phyloP scores from a whole-genome alignment of 2,329 filamentous ascomycete genomes.

The Colletotrichum shisoi region DNA sequence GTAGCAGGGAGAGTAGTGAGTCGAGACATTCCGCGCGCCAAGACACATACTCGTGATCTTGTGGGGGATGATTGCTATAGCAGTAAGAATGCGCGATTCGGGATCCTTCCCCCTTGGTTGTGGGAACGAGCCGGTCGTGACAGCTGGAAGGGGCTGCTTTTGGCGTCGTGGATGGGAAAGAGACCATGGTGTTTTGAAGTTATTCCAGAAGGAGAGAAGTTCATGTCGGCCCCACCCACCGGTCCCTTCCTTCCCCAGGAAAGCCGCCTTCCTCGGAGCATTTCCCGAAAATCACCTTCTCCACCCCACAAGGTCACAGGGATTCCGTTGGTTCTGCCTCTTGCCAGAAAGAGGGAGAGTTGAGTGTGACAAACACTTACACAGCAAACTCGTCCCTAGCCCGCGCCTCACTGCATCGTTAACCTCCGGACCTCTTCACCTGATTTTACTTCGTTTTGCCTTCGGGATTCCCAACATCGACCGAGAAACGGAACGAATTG shows the following conservation, averaged over 20 bases:
- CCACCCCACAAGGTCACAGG: constrained; percentile 8
- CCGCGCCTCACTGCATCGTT: constrained; percentile 10
- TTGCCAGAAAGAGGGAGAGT: background rate
- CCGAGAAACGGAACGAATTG: background rate
- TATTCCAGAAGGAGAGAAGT: constrained; percentile 35
- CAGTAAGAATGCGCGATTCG: background rate
- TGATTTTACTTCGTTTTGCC: background rate
- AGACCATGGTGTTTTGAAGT: constrained; percentile 32
- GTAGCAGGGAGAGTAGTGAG: background rate
- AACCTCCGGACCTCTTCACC: constrained; percentile 1
- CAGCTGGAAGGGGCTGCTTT: constrained; percentile 3
- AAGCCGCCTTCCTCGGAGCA: constrained; percentile 19
- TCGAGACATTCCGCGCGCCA: background rate
- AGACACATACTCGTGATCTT: background rate
- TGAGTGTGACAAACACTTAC: background rate
- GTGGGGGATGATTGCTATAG: background rate
- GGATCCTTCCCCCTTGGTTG: background rate
- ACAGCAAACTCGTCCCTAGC: background rate
- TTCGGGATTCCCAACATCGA: background rate
- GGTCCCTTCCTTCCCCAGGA: constrained; percentile 27
- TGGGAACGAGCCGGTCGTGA: constrained; percentile 17
- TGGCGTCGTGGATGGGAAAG: constrained; percentile 23
- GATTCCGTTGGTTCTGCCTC: constrained; percentile 4
- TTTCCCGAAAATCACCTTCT: constrained; percentile 21
- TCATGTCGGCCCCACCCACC: constrained; percentile 29